Evolutionary conservation across 2,329 filamentous ascomycete species (phyloP).

Genomic region (Cladosporium sp.): DNA sequence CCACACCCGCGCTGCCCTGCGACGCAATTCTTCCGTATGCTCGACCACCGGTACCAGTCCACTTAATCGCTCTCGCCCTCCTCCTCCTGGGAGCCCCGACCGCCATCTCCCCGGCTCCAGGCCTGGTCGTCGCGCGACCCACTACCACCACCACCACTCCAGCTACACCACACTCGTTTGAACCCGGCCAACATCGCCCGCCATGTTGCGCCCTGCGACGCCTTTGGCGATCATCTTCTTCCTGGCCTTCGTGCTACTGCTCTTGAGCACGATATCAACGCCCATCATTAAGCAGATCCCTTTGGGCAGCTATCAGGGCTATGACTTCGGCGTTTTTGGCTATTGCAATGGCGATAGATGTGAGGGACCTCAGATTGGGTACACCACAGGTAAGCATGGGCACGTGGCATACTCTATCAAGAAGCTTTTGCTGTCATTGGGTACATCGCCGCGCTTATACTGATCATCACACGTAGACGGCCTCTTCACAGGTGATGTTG

Average conservation of each 20-base stretch:
- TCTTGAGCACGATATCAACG: constrained; percentile 86
- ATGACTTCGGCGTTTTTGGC: constrained; percentile 90
- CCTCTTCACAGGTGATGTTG: constrained; percentile 47
- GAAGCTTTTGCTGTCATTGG: not conserved
- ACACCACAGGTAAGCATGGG: constrained; percentile 69
- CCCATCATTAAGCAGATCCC: constrained; percentile 85
- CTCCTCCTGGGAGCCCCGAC: not conserved
- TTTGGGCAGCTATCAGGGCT: constrained; percentile 72
- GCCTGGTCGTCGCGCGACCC: constrained; percentile 11
- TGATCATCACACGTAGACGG: constrained; percentile 40
- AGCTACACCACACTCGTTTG: constrained; percentile 22
- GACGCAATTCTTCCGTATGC: constrained; percentile 7
- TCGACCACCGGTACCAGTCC: not conserved
- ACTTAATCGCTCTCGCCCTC: not conserved
- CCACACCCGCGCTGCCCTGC: not conserved
- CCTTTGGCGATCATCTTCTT: constrained; percentile 84
- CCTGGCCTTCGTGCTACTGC: constrained; percentile 77
- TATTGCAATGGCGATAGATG: constrained; percentile 71
- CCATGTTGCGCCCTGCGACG: constrained; percentile 88
- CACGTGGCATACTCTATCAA: not conserved
- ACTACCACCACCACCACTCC: not conserved
- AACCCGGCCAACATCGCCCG: constrained; percentile 1
- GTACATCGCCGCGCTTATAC: not conserved
- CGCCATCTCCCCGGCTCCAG: not conserved
- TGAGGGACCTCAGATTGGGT: constrained; percentile 76